These are phyloP conservation scores for Globisporangium lucens DNA, from an alignment of 352 stramenopile genomes.

Conservation along the genomic window DNA sequence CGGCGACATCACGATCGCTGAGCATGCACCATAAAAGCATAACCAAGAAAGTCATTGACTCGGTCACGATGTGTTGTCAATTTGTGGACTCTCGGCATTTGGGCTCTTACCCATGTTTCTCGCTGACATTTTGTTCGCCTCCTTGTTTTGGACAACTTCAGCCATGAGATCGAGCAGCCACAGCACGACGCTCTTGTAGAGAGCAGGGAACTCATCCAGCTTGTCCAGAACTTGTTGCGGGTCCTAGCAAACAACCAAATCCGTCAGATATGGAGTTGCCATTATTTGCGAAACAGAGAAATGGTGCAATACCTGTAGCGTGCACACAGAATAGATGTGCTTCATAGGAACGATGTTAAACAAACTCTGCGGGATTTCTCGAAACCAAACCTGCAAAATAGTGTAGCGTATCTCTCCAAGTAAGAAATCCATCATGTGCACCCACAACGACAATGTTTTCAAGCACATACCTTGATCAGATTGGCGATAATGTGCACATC, in stretches of 20 bases:
- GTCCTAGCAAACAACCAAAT: constrained; percentile 24
- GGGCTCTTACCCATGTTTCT: constrained; percentile 60
- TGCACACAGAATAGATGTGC: constrained; percentile 47
- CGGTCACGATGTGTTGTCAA: no score
- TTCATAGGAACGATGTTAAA: constrained; percentile 69
- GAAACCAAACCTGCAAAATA: constrained; percentile 64
- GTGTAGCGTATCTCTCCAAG: background rate
- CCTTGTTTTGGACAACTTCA: constrained; percentile 49
- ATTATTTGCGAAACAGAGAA: background rate
- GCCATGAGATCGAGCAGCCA: constrained; percentile 81
- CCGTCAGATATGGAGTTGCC: background rate
- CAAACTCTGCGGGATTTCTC: constrained; percentile 68
- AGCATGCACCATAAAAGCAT: background rate
- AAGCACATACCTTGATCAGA: constrained; percentile 62
- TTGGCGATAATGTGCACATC: constrained; percentile 81
- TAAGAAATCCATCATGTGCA: background rate
- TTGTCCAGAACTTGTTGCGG: constrained; percentile 28
- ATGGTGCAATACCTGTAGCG: constrained; percentile 32
- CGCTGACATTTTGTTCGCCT: constrained; percentile 74
- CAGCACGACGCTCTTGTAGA: constrained; percentile 43
- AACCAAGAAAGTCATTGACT: background rate
- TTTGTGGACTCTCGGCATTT: background rate
- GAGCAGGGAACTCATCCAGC: constrained; percentile 32
- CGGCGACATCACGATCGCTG: constrained; percentile 79
- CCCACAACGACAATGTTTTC: background rate